Conservation (phyloP, 768 basidiomycete species). For the Saitozyma sp. region DNA sequence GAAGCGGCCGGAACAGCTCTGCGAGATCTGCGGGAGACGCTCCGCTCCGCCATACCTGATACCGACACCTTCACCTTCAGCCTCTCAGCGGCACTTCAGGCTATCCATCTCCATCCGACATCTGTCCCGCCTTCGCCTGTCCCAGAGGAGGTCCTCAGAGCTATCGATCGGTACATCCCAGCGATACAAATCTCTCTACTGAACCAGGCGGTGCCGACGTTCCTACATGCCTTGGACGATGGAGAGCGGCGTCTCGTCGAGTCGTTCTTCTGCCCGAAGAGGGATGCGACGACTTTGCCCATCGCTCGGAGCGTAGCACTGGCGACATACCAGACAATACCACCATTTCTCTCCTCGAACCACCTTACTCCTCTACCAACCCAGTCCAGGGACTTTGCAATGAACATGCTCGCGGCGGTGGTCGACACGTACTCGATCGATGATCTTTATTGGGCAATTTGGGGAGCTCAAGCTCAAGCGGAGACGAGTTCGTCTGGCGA, state of each 20-base stretch:
- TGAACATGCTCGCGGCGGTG: constrained; percentile 62
- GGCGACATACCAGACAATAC: constrained; percentile 67
- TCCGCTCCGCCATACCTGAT: constrained; percentile 25
- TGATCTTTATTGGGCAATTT: constrained; percentile 63
- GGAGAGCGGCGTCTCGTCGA: constrained; percentile 57
- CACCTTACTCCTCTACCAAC: constrained; percentile 4
- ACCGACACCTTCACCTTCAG: constrained; percentile 18
- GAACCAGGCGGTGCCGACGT: constrained; percentile 67
- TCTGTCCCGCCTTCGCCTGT: constrained; percentile 11
- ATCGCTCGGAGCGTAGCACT: constrained; percentile 19
- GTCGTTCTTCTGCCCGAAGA: constrained; percentile 61
- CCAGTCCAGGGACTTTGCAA: constrained; percentile 52
- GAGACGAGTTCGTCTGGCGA: constrained; percentile 49
- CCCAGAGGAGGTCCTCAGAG: constrained; percentile 4
- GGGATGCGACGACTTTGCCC: background rate
- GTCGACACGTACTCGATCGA: constrained; percentile 68
- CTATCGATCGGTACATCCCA: constrained; percentile 53
- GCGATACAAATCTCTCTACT: constrained; percentile 68
- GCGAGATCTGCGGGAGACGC: constrained; percentile 25
- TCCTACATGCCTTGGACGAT: constrained; percentile 63
- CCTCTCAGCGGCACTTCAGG: constrained; percentile 18
- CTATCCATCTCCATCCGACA: constrained; percentile 24
- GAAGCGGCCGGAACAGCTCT: constrained; percentile 10
- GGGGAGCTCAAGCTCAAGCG: constrained; percentile 15
- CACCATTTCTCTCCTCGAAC: constrained; percentile 56